These are phyloP conservation scores for Leishmania lainsoni DNA, from an alignment of 208 protist genomes.

Conservation along the genomic window DNA sequence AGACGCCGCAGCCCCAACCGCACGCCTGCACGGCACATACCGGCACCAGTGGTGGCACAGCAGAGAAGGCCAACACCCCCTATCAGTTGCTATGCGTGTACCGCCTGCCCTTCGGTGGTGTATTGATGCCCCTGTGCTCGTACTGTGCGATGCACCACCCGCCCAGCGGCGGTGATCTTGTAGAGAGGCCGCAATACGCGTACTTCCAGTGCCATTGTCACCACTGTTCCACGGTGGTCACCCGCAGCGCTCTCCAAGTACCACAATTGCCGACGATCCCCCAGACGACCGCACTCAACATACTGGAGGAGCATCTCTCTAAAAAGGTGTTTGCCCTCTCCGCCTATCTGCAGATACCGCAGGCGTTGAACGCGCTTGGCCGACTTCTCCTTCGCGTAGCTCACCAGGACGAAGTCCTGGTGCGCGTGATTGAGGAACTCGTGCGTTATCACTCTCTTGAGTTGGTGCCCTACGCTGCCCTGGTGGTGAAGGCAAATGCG, in stretches of 20 bases:
- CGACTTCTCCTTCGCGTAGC: constrained; percentile 63
- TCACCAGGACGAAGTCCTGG: constrained; percentile 34
- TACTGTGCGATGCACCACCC: constrained; percentile 60
- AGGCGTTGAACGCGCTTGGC: constrained; percentile 65
- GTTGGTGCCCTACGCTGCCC: constrained; percentile 29
- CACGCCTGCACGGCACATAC: constrained; percentile 6
- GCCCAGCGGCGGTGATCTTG: constrained; percentile 24
- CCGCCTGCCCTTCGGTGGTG: constrained; percentile 24
- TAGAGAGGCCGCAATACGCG: constrained; percentile 45
- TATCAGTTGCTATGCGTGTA: constrained; percentile 64
- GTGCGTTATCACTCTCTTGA: constrained; percentile 30
- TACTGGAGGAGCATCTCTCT: constrained; percentile 40
- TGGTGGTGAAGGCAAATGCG: constrained; percentile 33
- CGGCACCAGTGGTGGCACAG: neutral
- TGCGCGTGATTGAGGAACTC: constrained; percentile 43
- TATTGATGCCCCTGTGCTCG: constrained; percentile 45
- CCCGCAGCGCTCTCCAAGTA: neutral
- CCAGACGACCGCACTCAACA: constrained; percentile 37
- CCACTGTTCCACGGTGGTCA: constrained; percentile 18
- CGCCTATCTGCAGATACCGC: constrained; percentile 24
- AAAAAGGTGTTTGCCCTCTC: constrained; percentile 17
- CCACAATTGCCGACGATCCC: constrained; percentile 41
- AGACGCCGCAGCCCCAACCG: constrained; percentile 16
- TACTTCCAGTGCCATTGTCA: constrained; percentile 72
- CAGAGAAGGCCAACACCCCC: constrained; percentile 21